Base-by-base conservation (phyloP, 106 monocot genomes). In the Platanthera guangdongensis region DNA sequence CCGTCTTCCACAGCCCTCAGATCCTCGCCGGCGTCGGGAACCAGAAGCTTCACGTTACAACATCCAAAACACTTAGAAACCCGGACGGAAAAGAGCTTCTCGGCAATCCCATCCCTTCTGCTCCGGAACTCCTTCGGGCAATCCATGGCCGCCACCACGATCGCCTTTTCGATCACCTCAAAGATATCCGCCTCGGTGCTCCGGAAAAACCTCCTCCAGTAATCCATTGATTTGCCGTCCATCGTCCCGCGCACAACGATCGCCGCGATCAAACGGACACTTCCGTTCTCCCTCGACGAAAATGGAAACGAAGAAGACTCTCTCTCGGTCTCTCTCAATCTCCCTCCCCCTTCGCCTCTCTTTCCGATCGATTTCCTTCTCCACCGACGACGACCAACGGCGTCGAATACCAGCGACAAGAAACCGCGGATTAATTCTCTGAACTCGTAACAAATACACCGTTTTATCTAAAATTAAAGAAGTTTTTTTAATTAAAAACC, bases 131-230 rank as follows among this genome's bases (percentile, higher is more conserved):
- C 91, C 65, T 85, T 53, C 0, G 91, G 87, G 53, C 50, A 82
- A 73, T 88, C 88, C 60, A 69, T 63, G 5, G 87, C 87, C 10
- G 94, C 94, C 16, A 94, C 87, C 6, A 80, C 71, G 76, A 94
- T 91, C 47, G 94, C 90, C 12, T 84, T 76, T 80, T 94, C 91
- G 75, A 94, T 80, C 25, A 91, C 91, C 14, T 82, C 87, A 63
- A 91, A 91, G 51, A 94, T 89, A 52, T 78, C 84, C 22, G 62
- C 57, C 46, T 80, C 69, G 51, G 91, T 79, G 51, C 81, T 78
- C 3, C 81, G 83, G 79, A 94, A 89, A 77, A 85, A 87, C 65
- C 68, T 83, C 50, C 87, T 77, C 94, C 94, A 94, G 77, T 84
- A 81, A 11, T 94, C 87, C 57, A 89, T 28, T 12, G 63, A 52